A percentile compares a stretch with the other conserved stretches of the same genome.
Evolutionary conservation across 768 basidiomycete genomes (phyloP).

Genomic region (Suillus alpinus): DNA sequence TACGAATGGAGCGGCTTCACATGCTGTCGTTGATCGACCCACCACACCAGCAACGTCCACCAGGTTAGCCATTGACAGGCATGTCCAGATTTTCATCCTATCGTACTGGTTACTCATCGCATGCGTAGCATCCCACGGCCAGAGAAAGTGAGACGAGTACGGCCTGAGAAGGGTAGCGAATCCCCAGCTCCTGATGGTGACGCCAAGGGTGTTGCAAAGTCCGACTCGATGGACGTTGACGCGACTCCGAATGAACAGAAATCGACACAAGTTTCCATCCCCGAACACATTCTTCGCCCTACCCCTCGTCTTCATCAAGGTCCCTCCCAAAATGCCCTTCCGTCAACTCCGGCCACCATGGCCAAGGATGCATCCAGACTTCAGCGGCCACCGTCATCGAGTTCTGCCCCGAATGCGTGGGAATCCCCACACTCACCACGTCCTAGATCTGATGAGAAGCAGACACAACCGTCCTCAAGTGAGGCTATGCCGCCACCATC

Average conservation of each 20-base stretch:
- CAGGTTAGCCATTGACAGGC: conserved; percentile 71
- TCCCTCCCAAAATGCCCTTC: conserved; percentile 12
- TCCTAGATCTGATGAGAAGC: conserved; percentile 40
- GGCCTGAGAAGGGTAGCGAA: conserved; percentile 36
- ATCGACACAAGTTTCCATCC: not conserved
- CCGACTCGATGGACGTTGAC: conserved; percentile 39
- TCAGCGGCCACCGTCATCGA: conserved; percentile 14
- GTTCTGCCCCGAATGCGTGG: conserved; percentile 21
- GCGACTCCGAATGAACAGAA: conserved; percentile 23
- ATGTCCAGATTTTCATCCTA: conserved; percentile 10
- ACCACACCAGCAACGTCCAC: conserved; percentile 35
- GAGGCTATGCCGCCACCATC: conserved; percentile 75
- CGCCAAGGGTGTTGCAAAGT: conserved; percentile 17
- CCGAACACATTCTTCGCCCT: conserved; percentile 7
- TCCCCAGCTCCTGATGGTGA: conserved; percentile 34
- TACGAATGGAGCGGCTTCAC: conserved; percentile 25
- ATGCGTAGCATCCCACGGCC: conserved; percentile 64
- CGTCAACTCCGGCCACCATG: conserved; percentile 12
- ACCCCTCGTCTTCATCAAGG: conserved; percentile 18
- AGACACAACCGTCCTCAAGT: conserved; percentile 20
- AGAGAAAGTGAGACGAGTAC: conserved; percentile 70
- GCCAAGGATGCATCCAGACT: conserved; percentile 18
- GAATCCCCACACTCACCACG: conserved; percentile 40
- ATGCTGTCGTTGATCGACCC: conserved; percentile 28
- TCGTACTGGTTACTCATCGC: conserved; percentile 9